Percentiles rank a stretch among this genome's conserved stretches.
phyloP scores from a whole-genome alignment of 2,329 filamentous ascomycete species.

The Xylaria multiplex region DNA sequence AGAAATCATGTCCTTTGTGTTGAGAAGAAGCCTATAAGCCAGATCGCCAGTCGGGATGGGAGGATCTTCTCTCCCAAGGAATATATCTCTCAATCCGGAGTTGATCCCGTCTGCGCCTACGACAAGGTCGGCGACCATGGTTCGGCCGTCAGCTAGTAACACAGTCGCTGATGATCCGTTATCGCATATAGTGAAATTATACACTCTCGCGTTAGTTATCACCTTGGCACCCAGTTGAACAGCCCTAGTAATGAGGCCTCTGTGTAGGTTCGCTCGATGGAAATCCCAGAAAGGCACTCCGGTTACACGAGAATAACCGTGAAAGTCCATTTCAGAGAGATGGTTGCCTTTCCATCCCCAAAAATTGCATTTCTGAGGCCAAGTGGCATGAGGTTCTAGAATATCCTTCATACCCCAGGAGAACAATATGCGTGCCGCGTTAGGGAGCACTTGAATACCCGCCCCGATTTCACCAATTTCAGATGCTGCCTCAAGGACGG shows the following conservation, averaged over 20 bases:
- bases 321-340: constrained; percentile 60
- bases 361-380: constrained; percentile 58
- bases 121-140: constrained; percentile 55
- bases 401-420: constrained; percentile 59
- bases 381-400: constrained; percentile 54
- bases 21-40: constrained; percentile 60
- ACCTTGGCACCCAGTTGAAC: constrained; percentile 59
- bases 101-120: constrained; percentile 61
- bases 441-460: constrained; percentile 62
- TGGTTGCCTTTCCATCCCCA: constrained; percentile 62
- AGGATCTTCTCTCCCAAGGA: constrained; percentile 57
- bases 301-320: constrained; percentile 49
- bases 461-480: constrained; percentile 61
- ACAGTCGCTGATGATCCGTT: constrained; percentile 52
- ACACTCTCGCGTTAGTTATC: constrained; percentile 56
- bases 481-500: constrained; percentile 58
- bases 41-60: constrained; percentile 61
- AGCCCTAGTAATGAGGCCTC: constrained; percentile 58
- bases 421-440: constrained; percentile 58
- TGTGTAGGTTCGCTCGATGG: constrained; percentile 63
- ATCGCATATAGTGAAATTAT: constrained; percentile 52
- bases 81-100: constrained; percentile 55
- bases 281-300: constrained; percentile 64
- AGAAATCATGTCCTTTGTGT: constrained; percentile 56
- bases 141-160: constrained; percentile 51